Evolutionary conservation across 345 rosid genomes (phyloP).

Genomic region (Abelmoschus esculentus): DNA sequence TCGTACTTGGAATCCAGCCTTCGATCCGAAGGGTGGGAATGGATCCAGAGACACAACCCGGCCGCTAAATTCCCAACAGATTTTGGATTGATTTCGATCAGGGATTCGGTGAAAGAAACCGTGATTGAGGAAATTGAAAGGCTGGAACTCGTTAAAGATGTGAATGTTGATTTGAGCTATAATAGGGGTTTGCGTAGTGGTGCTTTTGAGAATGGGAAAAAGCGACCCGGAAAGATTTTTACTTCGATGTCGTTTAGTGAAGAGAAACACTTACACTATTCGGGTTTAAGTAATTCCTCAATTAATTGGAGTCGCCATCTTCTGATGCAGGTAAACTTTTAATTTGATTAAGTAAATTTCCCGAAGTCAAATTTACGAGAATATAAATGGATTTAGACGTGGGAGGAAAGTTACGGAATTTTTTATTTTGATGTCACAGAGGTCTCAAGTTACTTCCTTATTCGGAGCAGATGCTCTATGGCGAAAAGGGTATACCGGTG

Average conservation of each 20-base stretch:
- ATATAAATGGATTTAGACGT: background rate
- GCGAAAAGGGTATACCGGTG: conserved; percentile 84
- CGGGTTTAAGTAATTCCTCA: conserved; percentile 51
- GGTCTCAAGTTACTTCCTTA: conserved; percentile 83
- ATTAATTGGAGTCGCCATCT: conserved; percentile 72
- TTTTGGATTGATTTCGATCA: conserved; percentile 61
- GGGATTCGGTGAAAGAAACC: conserved; percentile 37
- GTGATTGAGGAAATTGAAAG: conserved; percentile 53
- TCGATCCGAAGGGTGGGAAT: conserved; percentile 63
- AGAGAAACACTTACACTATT: conserved; percentile 24
- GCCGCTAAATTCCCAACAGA: conserved; percentile 76
- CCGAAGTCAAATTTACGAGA: background rate
- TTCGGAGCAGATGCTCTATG: conserved; percentile 92
- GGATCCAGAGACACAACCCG: conserved; percentile 77
- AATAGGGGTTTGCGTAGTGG: conserved; percentile 54
- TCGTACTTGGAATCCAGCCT: conserved; percentile 47
- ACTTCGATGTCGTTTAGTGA: conserved; percentile 80
- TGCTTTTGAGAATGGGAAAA: conserved; percentile 50
- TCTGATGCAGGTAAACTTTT: conserved; percentile 45
- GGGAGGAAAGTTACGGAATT: background rate
- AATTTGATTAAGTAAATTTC: background rate
- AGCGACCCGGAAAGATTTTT: conserved; percentile 85
- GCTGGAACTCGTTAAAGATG: conserved; percentile 12
- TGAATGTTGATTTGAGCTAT: no score
- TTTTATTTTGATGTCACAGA: conserved; percentile 31